These are phyloP conservation scores for Rubroboletus satanas DNA, from an alignment of 768 basidiomycete species.

Conservation along the genomic window DNA sequence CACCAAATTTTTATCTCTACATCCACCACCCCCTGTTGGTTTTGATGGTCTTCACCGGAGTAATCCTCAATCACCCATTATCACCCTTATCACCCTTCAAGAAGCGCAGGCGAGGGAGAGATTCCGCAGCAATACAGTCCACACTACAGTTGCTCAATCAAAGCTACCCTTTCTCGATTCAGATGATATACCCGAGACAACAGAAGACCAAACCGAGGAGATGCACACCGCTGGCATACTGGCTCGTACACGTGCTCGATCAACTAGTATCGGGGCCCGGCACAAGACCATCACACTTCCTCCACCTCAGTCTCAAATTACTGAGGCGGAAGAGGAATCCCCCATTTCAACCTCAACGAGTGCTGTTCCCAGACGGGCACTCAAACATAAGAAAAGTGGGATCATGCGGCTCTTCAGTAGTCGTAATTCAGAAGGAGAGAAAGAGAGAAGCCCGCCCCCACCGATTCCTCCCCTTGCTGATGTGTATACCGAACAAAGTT, in stretches of 20 bases:
- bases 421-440: conserved; percentile 31
- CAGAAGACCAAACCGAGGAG: conserved; percentile 21
- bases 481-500: conserved; percentile 28
- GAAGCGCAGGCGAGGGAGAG: conserved; percentile 71
- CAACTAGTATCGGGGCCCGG: conserved; percentile 58
- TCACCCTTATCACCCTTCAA: conserved; percentile 70
- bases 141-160: conserved; percentile 25
- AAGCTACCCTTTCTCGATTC: conserved; percentile 32
- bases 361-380: conserved; percentile 36
- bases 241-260: conserved; percentile 47
- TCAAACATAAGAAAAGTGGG: conserved; percentile 78
- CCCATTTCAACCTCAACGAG: conserved; percentile 10
- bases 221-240: conserved; percentile 21
- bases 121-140: conserved; percentile 47
- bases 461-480: conserved; percentile 55
- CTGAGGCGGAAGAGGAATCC: conserved; percentile 44
- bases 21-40: conserved; percentile 33
- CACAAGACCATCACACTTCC: conserved; percentile 38
- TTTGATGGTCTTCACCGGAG: conserved; percentile 46
- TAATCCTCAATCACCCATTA: conserved; percentile 47
- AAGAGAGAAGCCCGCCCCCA: conserved; percentile 42
- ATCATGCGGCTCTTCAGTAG: conserved; percentile 76
- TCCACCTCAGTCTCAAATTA: conserved; percentile 34
- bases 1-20: conserved; percentile 29
- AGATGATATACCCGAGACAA: conserved; percentile 27